Conservation (phyloP, 208 protist species). For the Tritrichomonas musculus region DNA sequence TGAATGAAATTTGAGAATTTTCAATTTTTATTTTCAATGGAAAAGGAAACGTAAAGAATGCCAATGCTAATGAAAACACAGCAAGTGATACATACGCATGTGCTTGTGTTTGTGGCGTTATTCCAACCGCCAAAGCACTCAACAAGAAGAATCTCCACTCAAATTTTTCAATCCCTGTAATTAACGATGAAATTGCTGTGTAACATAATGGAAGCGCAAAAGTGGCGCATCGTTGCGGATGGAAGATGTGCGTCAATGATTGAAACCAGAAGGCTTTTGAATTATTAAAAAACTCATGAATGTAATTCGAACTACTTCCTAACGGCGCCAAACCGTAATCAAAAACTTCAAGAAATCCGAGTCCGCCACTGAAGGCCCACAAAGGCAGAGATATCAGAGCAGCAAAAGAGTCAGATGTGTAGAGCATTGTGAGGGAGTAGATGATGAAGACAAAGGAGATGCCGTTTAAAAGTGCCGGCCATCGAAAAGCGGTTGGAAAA, state of each 20-base stretch:
- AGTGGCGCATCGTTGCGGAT: background rate
- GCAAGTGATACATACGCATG: background rate
- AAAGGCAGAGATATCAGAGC: background rate
- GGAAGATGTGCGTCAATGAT: background rate
- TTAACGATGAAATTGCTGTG: background rate
- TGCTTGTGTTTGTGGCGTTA: background rate
- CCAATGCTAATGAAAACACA: background rate
- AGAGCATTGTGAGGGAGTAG: background rate
- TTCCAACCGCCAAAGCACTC: background rate
- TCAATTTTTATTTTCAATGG: no score
- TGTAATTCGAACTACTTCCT: background rate
- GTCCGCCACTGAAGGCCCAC: background rate
- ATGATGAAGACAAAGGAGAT: background rate
- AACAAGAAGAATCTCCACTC: background rate
- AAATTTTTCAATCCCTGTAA: background rate
- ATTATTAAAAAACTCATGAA: background rate
- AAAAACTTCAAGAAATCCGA: background rate
- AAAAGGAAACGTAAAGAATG: background rate
- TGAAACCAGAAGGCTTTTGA: background rate
- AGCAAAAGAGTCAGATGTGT: background rate
- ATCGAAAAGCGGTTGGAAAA: background rate
- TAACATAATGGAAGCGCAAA: background rate
- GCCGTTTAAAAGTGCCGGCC: background rate
- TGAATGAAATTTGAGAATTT: background rate
- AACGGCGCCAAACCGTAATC: background rate